phyloP scores from a whole-genome alignment of 208 protist genomes.

The Leishmania arabica region DNA sequence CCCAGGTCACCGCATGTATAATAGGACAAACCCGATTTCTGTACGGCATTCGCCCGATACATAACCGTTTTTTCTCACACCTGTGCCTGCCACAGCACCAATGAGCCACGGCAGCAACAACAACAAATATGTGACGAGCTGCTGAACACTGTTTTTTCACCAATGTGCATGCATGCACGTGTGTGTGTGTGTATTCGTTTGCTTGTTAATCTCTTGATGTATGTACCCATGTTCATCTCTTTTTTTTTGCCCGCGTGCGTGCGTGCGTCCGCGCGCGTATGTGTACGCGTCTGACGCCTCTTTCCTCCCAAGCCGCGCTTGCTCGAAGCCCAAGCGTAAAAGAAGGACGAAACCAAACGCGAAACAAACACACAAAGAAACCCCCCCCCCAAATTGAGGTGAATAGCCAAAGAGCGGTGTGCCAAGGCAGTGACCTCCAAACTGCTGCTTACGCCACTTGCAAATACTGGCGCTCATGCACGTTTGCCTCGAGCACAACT shows the following conservation, averaged over 20 bases:
- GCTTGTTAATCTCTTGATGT: neutral
- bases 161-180: neutral
- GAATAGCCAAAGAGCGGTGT: neutral
- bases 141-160: neutral
- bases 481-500: neutral
- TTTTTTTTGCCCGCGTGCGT: neutral
- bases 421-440: neutral
- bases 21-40: no score
- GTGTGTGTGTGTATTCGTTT: neutral
- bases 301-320: no score
- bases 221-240: neutral
- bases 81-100: neutral
- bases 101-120: no score
- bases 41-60: neutral
- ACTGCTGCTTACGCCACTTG: neutral
- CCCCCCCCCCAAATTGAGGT: neutral
- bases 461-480: neutral
- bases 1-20: neutral
- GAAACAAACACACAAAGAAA: neutral
- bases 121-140: neutral
- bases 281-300: no score
- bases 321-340: no score
- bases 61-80: neutral
- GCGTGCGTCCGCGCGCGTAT: no score
- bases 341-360: no score